Evolutionary conservation across 2,329 filamentous ascomycete species (phyloP).

Genomic region (Fusarium staphyleae): DNA sequence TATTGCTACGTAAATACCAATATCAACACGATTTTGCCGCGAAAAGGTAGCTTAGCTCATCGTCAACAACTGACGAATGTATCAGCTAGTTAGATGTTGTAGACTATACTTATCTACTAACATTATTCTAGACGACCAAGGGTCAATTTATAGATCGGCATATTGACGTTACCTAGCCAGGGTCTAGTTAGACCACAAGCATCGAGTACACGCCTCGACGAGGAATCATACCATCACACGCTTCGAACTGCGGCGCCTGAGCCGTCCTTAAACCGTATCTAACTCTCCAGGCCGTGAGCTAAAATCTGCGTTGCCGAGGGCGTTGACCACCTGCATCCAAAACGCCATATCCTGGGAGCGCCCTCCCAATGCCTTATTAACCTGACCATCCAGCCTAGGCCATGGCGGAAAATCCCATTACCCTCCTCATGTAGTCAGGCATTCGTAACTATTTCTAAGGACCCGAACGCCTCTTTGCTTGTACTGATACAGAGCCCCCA

Average conservation of each 20-base stretch:
- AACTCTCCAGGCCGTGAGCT: constrained; percentile 20
- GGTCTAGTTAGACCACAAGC: no score
- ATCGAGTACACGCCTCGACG: no score
- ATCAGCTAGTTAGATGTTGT: no score
- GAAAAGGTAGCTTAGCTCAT: no score
- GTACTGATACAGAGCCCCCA: constrained; percentile 27
- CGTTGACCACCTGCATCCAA: constrained; percentile 37
- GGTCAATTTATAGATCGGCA: no score
- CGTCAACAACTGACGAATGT: no score
- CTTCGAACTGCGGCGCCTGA: constrained; percentile 3
- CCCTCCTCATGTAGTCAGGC: constrained; percentile 14
- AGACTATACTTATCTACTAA: no score
- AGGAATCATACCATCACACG: neutral
- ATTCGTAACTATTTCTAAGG: constrained; percentile 21
- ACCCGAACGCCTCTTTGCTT: constrained; percentile 34
- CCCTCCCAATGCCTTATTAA: constrained; percentile 27
- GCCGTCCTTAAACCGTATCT: constrained; percentile 22
- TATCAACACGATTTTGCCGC: no score
- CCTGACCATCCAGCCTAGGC: constrained; percentile 24
- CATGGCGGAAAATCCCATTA: constrained; percentile 26
- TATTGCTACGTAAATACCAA: no score
- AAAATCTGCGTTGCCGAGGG: constrained; percentile 26
- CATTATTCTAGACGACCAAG: no score
- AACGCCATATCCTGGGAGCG: constrained; percentile 38
- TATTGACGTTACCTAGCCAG: no score